A percentile compares a stretch with the other conserved stretches of the same genome.
These are phyloP conservation scores for Ailanthus altissimus DNA, from an alignment of 345 rosid genomes.

Conservation along the genomic window DNA sequence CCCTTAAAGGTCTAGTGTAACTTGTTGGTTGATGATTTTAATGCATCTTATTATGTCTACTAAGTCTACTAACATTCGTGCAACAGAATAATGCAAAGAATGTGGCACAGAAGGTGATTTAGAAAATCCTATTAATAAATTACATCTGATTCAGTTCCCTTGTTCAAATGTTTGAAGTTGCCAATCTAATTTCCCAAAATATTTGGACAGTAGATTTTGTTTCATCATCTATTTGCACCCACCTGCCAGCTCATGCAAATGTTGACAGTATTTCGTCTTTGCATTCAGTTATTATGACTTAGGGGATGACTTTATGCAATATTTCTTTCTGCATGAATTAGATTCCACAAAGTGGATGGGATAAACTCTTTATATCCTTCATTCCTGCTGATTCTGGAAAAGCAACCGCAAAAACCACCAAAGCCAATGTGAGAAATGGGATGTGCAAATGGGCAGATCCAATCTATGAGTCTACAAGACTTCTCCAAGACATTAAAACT, in stretches of 20 bases:
- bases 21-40: neutral
- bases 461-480: constrained; percentile 93
- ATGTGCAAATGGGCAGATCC: constrained; percentile 99
- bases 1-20: neutral
- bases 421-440: constrained; percentile 95
- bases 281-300: neutral
- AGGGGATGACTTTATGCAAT: neutral
- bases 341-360: constrained; percentile 97
- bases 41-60: neutral
- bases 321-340: constrained; percentile 30
- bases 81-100: no score
- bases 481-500: constrained; percentile 79
- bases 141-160: neutral
- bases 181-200: neutral
- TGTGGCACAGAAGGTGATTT: no score
- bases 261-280: neutral
- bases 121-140: neutral
- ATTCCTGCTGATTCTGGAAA: constrained; percentile 92
- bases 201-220: neutral
- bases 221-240: constrained; percentile 1
- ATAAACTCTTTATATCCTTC: constrained; percentile 86
- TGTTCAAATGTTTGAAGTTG: constrained; percentile 8
- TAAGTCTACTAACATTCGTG: neutral
- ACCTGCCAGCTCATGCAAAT: neutral
- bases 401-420: constrained; percentile 88